These are phyloP conservation scores for Colletotrichum paranaense DNA, from an alignment of 2,329 filamentous ascomycete species.

Conservation along the genomic window DNA sequence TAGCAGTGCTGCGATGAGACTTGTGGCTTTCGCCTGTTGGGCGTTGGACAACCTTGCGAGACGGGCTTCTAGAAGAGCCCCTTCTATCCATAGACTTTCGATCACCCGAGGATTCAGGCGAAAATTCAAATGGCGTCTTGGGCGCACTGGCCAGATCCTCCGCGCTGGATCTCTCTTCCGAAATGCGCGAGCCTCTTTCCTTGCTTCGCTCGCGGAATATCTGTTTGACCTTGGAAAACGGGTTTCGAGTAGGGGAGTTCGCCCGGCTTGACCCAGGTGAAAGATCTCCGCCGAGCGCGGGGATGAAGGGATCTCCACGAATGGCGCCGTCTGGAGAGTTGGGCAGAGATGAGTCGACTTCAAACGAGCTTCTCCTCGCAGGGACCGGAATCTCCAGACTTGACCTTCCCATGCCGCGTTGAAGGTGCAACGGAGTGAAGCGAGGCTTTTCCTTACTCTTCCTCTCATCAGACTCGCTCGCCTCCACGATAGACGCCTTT, in stretches of 20 bases:
- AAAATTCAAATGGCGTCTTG: slow-evolving; percentile 35
- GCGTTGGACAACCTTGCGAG: slow-evolving; percentile 48
- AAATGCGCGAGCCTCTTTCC: slow-evolving; percentile 50
- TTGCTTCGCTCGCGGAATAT: slow-evolving; percentile 66
- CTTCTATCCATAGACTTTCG: slow-evolving; percentile 42
- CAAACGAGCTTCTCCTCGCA: slow-evolving; percentile 52
- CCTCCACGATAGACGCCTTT: slow-evolving; percentile 51
- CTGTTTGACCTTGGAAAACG: slow-evolving; percentile 65
- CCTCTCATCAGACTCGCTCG: slow-evolving; percentile 51
- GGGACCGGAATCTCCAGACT: slow-evolving; percentile 62
- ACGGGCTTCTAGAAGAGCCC: slow-evolving; percentile 50
- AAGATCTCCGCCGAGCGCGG: slow-evolving; percentile 70
- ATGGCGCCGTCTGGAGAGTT: slow-evolving; percentile 64
- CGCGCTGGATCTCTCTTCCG: slow-evolving; percentile 31
- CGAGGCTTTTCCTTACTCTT: slow-evolving; percentile 40
- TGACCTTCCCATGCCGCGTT: slow-evolving; percentile 46
- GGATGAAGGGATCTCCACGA: slow-evolving; percentile 62
- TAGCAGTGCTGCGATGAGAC: slow-evolving; percentile 60
- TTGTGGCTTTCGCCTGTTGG: slow-evolving; percentile 59
- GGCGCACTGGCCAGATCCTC: slow-evolving; percentile 43
- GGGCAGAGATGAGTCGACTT: slow-evolving; percentile 58
- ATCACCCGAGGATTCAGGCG: slow-evolving; percentile 28
- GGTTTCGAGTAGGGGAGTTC: slow-evolving; percentile 72
- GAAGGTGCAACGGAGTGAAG: slow-evolving; percentile 27
- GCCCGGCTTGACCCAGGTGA: slow-evolving; percentile 73